Percentiles rank a stretch among this genome's conserved stretches.
phyloP scores from a whole-genome alignment of 768 basidiomycete species.

The Lactarius evosmus region DNA sequence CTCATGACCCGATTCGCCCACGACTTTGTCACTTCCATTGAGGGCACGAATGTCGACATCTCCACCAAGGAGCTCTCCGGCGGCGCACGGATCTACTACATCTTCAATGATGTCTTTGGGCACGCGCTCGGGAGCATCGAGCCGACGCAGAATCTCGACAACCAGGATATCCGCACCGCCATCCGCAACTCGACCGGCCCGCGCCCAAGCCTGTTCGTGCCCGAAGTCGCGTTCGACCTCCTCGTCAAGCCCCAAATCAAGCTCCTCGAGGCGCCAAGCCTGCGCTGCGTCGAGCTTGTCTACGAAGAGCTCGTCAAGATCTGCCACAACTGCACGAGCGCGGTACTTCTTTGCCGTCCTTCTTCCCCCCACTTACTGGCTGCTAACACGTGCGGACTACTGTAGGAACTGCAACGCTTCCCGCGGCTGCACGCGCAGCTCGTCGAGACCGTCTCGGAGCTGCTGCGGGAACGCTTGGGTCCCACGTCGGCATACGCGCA shows the following conservation, averaged over 20 bases:
- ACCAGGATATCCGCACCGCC: constrained; percentile 94
- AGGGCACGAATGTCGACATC: constrained; percentile 93
- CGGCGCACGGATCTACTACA: constrained; percentile 97
- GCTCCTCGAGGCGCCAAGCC: constrained; percentile 87
- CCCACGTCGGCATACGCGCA: constrained; percentile 97
- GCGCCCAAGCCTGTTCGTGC: constrained; percentile 92
- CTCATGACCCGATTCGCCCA: constrained; percentile 99
- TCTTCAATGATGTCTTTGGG: constrained; percentile 98
- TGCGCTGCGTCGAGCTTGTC: constrained; percentile 95
- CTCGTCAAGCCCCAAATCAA: constrained; percentile 99
- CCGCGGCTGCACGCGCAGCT: constrained; percentile 89
- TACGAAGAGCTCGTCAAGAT: constrained; percentile 99
- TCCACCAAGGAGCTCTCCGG: constrained; percentile 98
- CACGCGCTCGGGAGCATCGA: constrained; percentile 87
- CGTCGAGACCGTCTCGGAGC: constrained; percentile 95
- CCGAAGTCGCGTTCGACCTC: constrained; percentile 94
- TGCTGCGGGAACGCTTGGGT: constrained; percentile 90
- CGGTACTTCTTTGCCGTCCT: constrained; percentile 51
- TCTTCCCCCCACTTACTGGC: constrained; percentile 8
- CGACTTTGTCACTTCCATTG: constrained; percentile 95
- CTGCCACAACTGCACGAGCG: constrained; percentile 95
- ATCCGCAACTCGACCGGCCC: constrained; percentile 99
- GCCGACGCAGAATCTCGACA: constrained; percentile 85
- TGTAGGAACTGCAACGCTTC: constrained; percentile 96
- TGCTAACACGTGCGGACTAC: neutral